Percentiles rank a stretch among this genome's conserved stretches.
phyloP scores from a whole-genome alignment of 192 early-diverging fungal genomes.

The Allomyces macrogynus region DNA sequence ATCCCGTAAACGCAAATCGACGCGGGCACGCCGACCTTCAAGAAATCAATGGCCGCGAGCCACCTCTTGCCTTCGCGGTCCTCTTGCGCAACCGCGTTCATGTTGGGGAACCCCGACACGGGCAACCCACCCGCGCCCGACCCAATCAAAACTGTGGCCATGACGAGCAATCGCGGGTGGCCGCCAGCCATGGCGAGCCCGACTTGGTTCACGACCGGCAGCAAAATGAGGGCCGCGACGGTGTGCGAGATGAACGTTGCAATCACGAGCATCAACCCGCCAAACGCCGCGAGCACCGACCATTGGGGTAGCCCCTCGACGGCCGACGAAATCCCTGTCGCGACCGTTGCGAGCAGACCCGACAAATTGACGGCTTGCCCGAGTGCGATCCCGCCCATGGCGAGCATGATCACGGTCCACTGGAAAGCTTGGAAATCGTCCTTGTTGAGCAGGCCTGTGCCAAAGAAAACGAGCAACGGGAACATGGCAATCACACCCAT shows the following conservation, averaged over 20 bases:
- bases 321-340: slow-evolving; percentile 36
- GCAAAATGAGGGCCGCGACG: slow-evolving; percentile 83
- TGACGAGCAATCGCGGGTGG: slow-evolving; percentile 55
- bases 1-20: not conserved
- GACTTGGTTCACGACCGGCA: slow-evolving; percentile 79
- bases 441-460: slow-evolving; percentile 72
- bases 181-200: slow-evolving; percentile 61
- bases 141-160: slow-evolving; percentile 65
- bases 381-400: slow-evolving; percentile 90
- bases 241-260: slow-evolving; percentile 91
- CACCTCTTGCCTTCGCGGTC: slow-evolving; percentile 70
- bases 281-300: slow-evolving; percentile 51
- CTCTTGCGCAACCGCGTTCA: slow-evolving; percentile 88
- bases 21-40: slow-evolving; percentile 56
- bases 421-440: slow-evolving; percentile 94
- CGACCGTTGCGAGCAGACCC: slow-evolving; percentile 63
- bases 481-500: slow-evolving; percentile 93
- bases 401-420: slow-evolving; percentile 74
- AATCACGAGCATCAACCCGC: slow-evolving; percentile 55
- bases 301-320: slow-evolving; percentile 49
- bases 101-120: slow-evolving; percentile 88
- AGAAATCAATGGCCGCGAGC: slow-evolving; percentile 60
- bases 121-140: slow-evolving; percentile 81
- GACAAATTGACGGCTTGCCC: slow-evolving; percentile 77
- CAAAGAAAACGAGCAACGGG: slow-evolving; percentile 74